Evolutionary conservation across 202 grass and related monocot species (phyloP).

Genomic region (Musa balbisiana): DNA sequence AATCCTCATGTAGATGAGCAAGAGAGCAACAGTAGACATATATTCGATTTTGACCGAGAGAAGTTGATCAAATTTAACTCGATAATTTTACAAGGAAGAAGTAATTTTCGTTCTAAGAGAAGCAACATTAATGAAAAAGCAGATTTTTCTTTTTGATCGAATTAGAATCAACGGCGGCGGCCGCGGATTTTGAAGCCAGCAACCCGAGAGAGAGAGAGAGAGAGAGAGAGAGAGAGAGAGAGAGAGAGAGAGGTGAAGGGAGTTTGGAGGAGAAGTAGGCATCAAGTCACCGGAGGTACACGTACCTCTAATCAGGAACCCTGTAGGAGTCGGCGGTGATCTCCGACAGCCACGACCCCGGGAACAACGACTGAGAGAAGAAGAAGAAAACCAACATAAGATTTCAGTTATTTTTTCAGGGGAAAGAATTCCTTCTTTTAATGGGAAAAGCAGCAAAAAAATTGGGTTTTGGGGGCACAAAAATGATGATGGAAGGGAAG

Average conservation of each 20-base stretch:
- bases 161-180: too few species aligned
- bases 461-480: not conserved
- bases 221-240: not conserved
- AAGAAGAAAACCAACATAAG: not conserved
- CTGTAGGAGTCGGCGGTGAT: constrained; percentile 73
- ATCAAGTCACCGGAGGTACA: not conserved
- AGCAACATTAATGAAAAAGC: too few species aligned
- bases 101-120: too few species aligned
- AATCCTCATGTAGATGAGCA: not conserved
- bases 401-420: too few species aligned
- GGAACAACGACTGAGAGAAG: constrained; percentile 43
- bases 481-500: not conserved
- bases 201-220: not conserved
- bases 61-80: too few species aligned
- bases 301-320: constrained; percentile 51
- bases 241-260: too few species aligned
- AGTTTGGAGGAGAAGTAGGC: not conserved
- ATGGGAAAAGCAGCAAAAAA: not conserved
- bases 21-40: too few species aligned
- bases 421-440: not conserved
- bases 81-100: too few species aligned
- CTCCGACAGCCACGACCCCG: constrained; percentile 71
- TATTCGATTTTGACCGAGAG: too few species aligned
- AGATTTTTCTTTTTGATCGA: too few species aligned
- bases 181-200: not conserved